A percentile compares a stretch with the other conserved stretches of the same genome.
Evolutionary conservation across 108 stramenopile genomes (phyloP).

Genomic region (Skeletonema grethae): DNA sequence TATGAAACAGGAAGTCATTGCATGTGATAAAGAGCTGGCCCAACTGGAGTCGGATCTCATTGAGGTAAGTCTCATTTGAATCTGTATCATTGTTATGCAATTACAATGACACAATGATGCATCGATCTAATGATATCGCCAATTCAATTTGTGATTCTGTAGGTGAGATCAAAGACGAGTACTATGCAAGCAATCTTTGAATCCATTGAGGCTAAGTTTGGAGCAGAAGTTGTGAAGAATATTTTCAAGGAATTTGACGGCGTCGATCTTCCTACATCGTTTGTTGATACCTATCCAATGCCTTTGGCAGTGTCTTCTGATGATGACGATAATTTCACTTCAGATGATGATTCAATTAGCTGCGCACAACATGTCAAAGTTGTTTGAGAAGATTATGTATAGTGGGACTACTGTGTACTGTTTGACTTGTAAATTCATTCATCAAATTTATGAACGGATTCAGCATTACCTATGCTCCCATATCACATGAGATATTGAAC

Average conservation of each 20-base stretch:
- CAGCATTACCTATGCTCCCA: conserved; percentile 69
- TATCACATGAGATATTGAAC: conserved; percentile 85
- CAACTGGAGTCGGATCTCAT: not conserved
- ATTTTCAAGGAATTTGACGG: not conserved
- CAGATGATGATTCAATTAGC: not conserved
- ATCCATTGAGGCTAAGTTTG: conserved; percentile 3
- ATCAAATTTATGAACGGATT: not conserved
- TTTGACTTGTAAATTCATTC: not conserved
- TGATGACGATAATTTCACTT: not conserved
- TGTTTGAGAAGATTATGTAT: not conserved
- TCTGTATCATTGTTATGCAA: not conserved
- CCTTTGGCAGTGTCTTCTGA: not conserved
- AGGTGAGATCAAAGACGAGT: not conserved
- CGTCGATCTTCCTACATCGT: not conserved
- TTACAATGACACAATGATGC: not conserved
- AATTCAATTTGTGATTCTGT: not conserved
- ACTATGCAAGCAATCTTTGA: not conserved
- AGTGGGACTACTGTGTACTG: not conserved
- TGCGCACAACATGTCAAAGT: not conserved
- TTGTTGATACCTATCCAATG: not conserved
- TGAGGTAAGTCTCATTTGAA: not conserved
- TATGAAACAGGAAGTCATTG: not conserved
- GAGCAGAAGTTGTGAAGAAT: conserved; percentile 6
- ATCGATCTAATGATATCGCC: not conserved
- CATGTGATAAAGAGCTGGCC: not conserved